phyloP scores from a whole-genome alignment of 257 asterid genomes.

The Misopates orontium region DNA sequence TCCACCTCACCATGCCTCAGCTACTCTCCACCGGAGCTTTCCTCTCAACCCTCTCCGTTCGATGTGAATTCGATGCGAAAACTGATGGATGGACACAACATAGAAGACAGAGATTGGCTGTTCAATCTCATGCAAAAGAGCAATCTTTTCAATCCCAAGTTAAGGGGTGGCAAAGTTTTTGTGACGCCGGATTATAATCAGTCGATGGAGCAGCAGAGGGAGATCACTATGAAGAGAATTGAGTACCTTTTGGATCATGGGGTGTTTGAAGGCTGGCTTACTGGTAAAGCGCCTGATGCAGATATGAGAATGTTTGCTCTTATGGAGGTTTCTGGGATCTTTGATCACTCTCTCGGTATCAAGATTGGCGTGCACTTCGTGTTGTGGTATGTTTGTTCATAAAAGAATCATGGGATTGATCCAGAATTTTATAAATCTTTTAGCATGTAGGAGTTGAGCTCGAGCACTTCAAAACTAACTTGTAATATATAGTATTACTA shows the following conservation, averaged over 20 bases:
- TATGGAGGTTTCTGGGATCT: slow-evolving; percentile 63
- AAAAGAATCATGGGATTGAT: too few relatives aligned
- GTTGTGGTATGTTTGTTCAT: slow-evolving; percentile 59
- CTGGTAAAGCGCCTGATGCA: slow-evolving; percentile 64
- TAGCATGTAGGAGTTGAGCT: too few relatives aligned
- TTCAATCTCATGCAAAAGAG: slow-evolving; percentile 66
- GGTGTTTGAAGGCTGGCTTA: slow-evolving; percentile 80
- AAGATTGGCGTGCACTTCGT: slow-evolving; percentile 81
- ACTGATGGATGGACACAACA: slow-evolving; percentile 73
- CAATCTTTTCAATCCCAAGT: slow-evolving; percentile 66
- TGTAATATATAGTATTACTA: too few relatives aligned
- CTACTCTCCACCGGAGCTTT: slow-evolving; percentile 74
- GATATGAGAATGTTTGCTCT: slow-evolving; percentile 85
- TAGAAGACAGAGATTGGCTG: slow-evolving; percentile 81
- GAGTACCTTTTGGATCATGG: slow-evolving; percentile 70
- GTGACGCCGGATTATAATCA: slow-evolving; percentile 81
- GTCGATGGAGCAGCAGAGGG: slow-evolving; percentile 95
- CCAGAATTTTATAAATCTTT: too few relatives aligned
- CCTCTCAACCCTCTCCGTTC: slow-evolving; percentile 47
- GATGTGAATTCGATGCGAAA: slow-evolving; percentile 67
- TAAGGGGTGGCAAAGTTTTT: slow-evolving; percentile 71
- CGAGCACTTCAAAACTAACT: too few relatives aligned
- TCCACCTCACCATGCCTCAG: slow-evolving; percentile 58
- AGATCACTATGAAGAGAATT: slow-evolving; percentile 88
- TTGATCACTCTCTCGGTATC: slow-evolving; percentile 84